These are phyloP conservation scores for Entomortierella lignicola DNA, from an alignment of 192 early-diverging fungal genomes.

Conservation along the genomic window DNA sequence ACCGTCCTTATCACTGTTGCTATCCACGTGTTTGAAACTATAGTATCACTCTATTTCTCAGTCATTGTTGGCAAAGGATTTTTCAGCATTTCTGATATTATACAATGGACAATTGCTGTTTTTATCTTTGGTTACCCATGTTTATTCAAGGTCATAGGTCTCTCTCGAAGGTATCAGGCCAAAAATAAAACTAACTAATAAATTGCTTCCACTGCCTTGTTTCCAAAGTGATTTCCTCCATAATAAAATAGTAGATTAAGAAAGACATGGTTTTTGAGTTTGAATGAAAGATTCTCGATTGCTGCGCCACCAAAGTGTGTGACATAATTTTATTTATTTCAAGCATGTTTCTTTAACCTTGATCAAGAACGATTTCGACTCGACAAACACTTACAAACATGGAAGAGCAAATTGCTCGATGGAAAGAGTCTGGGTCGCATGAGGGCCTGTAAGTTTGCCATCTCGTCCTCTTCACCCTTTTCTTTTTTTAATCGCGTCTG, in stretches of 20 bases:
- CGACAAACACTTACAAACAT: background rate
- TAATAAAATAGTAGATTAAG: too few relatives aligned
- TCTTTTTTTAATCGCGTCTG: background rate
- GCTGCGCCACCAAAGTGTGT: too few relatives aligned
- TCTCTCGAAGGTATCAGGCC: too few relatives aligned
- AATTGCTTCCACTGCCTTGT: too few relatives aligned
- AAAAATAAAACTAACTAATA: too few relatives aligned
- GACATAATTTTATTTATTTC: too few relatives aligned
- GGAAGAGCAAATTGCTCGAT: constrained; percentile 17
- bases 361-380: too few relatives aligned
- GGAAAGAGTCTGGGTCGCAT: constrained; percentile 24
- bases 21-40: constrained; percentile 16
- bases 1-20: background rate
- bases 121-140: constrained; percentile 26
- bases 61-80: constrained; percentile 25
- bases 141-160: constrained; percentile 1
- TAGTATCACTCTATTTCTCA: constrained; percentile 36
- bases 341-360: too few relatives aligned
- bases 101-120: constrained; percentile 19
- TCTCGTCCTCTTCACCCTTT: background rate
- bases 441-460: constrained; percentile 21
- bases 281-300: too few relatives aligned
- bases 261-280: too few relatives aligned
- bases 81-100: constrained; percentile 3
- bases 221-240: too few relatives aligned